A percentile compares a stretch with the other conserved stretches of the same genome.
Evolutionary conservation across 768 basidiomycete species (phyloP).

Genomic region (Scleroderma citrinum): DNA sequence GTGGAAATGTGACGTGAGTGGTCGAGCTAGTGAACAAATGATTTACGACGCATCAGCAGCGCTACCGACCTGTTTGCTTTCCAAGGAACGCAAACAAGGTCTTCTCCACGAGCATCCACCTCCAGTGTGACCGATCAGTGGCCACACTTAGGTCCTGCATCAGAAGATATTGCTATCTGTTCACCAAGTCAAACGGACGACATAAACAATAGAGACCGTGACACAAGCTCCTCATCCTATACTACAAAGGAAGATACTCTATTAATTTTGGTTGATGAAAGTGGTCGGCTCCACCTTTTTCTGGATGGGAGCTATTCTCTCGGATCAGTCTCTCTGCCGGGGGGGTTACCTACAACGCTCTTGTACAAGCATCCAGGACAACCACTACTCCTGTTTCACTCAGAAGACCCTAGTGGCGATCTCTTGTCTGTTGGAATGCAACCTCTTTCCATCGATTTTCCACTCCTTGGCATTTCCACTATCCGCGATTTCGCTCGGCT

Average conservation of each 20-base stretch:
- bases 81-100: slow-evolving; percentile 57
- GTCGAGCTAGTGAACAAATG: slow-evolving; percentile 4
- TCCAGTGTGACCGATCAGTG: slow-evolving; percentile 62
- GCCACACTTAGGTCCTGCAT: slow-evolving; percentile 59
- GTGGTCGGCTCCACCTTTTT: slow-evolving; percentile 56
- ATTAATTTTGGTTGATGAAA: slow-evolving; percentile 52
- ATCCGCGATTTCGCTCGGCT: slow-evolving; percentile 65
- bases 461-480: slow-evolving; percentile 50
- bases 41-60: slow-evolving; percentile 34
- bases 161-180: slow-evolving; percentile 55
- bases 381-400: slow-evolving; percentile 48
- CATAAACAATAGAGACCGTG: slow-evolving; percentile 19
- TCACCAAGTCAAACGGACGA: slow-evolving; percentile 34
- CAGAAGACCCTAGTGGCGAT: slow-evolving; percentile 23
- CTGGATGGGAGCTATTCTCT: slow-evolving; percentile 74
- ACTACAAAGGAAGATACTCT: slow-evolving; percentile 53
- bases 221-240: slow-evolving; percentile 20
- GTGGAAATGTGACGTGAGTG: slow-evolving; percentile 58
- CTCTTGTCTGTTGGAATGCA: slow-evolving; percentile 21
- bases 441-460: slow-evolving; percentile 47
- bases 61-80: slow-evolving; percentile 79
- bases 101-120: slow-evolving; percentile 36
- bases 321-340: slow-evolving; percentile 39
- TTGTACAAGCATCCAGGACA: slow-evolving; percentile 39
- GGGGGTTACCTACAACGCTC: slow-evolving; percentile 28